Evolutionary conservation across 139 green algal genomes (phyloP), one percentile per base, ranked within the genome.

Genomic region (Coelastrella sp.): DNA sequence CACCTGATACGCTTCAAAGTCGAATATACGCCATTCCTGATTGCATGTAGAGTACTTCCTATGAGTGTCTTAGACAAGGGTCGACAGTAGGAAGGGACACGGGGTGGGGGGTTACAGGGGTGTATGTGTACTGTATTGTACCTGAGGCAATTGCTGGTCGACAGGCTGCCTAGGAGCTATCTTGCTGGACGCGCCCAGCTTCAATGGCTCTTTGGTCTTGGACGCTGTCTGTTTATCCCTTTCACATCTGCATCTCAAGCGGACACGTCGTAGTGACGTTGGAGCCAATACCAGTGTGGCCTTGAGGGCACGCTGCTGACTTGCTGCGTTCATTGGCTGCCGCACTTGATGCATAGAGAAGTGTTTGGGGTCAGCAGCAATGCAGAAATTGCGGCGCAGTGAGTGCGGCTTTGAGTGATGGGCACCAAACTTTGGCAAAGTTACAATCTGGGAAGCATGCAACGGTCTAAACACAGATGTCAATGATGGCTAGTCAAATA

Each of bases 1-100:
- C 34, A 88, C 79, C 3, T 72, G 78, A 38, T 94, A 96, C 19
- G 79, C 78, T 4, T 74, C 34, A 23, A 62, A 87, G 48, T 96
- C 71, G 17, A 96, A 88, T 8, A 95, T 5, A 0, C 81, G 87
- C 91, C 91, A 94, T 0, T 62, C 82, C 19, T 81, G 78, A 25
- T 50, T 51, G 27, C 23, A 30, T 30, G 21, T 13, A 51, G 5
- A 41, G 27, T 13, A n/a, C n/a, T n/a, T n/a, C n/a, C n/a, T n/a
- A n/a, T n/a, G n/a, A n/a, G n/a, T n/a, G n/a, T n/a, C n/a, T n/a
- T n/a, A n/a, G n/a, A n/a, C n/a, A n/a, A n/a, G n/a, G n/a, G n/a
- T n/a, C n/a, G n/a, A n/a, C n/a, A n/a, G n/a, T n/a, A n/a, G n/a
- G n/a, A n/a, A n/a, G n/a, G n/a, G 11, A 32, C 74, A 59, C 45